phyloP scores from a whole-genome alignment of 73 alveolate genomes.

The Symbiodinium pilosum region DNA sequence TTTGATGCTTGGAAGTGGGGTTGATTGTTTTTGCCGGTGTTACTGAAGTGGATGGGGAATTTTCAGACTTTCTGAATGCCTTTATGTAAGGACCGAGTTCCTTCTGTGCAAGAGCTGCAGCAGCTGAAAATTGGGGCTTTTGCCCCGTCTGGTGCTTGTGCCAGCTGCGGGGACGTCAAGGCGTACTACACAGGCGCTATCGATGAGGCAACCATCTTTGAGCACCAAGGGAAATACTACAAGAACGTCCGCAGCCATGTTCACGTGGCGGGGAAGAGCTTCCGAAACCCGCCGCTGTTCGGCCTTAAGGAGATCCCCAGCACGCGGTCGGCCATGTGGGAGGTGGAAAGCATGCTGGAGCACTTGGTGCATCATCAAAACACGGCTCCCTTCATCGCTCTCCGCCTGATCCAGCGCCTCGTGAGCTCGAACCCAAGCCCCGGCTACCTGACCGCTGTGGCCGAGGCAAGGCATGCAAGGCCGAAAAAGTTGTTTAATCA shows the following conservation, averaged over 20 bases:
- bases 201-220: constrained; percentile 58
- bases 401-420: constrained; percentile 57
- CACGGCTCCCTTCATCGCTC: constrained; percentile 61
- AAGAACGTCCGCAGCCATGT: constrained; percentile 41
- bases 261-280: constrained; percentile 41
- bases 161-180: constrained; percentile 3
- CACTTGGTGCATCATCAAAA: constrained; percentile 74
- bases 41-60: neutral
- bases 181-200: constrained; percentile 4
- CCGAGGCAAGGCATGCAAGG: constrained; percentile 3
- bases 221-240: constrained; percentile 56
- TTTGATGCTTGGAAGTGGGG: neutral
- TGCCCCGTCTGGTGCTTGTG: constrained; percentile 3
- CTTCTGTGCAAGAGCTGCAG: constrained; percentile 9
- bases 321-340: constrained; percentile 11
- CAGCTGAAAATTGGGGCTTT: constrained; percentile 72
- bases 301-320: neutral
- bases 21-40: too few species aligned
- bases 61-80: neutral
- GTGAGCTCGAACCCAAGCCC: constrained; percentile 51
- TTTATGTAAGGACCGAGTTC: constrained; percentile 9
- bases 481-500: too few species aligned
- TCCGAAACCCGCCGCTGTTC: constrained; percentile 74
- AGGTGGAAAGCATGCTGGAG: constrained; percentile 62
- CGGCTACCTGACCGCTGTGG: constrained; percentile 33